Evolutionary conservation across 257 asterid genomes (phyloP).

Genomic region (Mitragyna speciosa): DNA sequence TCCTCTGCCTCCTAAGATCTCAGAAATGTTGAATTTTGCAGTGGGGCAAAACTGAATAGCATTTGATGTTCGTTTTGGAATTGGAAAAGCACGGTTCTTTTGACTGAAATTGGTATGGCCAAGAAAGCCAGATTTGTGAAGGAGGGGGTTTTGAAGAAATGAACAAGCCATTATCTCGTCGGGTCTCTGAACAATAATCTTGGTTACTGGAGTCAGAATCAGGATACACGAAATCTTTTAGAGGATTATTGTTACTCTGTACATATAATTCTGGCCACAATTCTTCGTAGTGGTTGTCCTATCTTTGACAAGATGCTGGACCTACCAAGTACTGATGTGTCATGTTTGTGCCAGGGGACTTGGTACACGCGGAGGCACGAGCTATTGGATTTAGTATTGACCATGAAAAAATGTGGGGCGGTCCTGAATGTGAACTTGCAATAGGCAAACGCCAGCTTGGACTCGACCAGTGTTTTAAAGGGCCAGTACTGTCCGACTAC

Average conservation of each 20-base stretch:
- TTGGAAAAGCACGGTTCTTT: slow-evolving; percentile 21
- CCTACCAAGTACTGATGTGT: neutral
- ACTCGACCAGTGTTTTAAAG: too few relatives aligned
- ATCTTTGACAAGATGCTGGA: neutral
- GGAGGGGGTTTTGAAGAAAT: slow-evolving; percentile 40
- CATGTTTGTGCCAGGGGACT: neutral
- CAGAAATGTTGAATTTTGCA: slow-evolving; percentile 76
- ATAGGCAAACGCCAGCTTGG: too few relatives aligned
- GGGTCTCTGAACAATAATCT: too few relatives aligned
- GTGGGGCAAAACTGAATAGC: slow-evolving; percentile 23
- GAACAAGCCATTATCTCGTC: slow-evolving; percentile 53
- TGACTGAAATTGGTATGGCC: slow-evolving; percentile 43
- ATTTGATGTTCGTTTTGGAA: slow-evolving; percentile 28
- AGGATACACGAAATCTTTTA: neutral
- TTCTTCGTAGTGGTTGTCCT: slow-evolving; percentile 12
- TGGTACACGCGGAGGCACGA: too few relatives aligned
- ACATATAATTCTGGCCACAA: slow-evolving; percentile 44
- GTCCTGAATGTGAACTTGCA: too few relatives aligned
- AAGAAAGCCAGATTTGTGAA: slow-evolving; percentile 59
- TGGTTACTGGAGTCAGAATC: neutral
- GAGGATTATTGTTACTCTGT: neutral
- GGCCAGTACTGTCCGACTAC: too few relatives aligned
- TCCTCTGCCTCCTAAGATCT: slow-evolving; percentile 83
- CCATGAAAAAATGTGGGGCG: too few relatives aligned
- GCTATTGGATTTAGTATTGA: too few relatives aligned